phyloP scores from a whole-genome alignment of 2,329 filamentous ascomycete genomes.

The Verticillium nubilum region DNA sequence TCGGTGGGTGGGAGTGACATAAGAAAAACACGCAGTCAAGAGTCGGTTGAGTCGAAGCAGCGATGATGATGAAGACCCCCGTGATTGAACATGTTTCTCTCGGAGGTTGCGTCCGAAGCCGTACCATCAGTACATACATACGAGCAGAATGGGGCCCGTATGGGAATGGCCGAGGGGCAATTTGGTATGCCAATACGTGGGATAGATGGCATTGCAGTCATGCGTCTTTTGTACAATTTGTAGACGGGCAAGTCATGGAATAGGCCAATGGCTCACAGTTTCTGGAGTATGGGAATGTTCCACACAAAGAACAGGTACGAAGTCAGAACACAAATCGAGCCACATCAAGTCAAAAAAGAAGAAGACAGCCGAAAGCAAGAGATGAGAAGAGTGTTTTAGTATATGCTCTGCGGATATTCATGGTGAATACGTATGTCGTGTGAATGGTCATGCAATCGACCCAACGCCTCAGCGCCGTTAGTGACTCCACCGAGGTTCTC shows the following conservation, averaged over 20 bases:
- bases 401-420: too few species aligned
- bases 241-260: not conserved
- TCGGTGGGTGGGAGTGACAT: slow-evolving; percentile 12
- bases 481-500: slow-evolving; percentile 24
- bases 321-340: not conserved
- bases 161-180: not conserved
- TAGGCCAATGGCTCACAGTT: not conserved
- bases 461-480: not conserved
- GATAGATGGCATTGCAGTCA: not conserved
- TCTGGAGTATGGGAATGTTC: not conserved
- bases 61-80: not conserved
- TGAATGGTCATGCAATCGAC: not conserved
- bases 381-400: too few species aligned
- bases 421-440: not conserved
- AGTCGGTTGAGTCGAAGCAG: not conserved
- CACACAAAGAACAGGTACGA: not conserved
- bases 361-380: too few species aligned
- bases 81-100: not conserved
- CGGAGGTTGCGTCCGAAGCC: not conserved
- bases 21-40: not conserved
- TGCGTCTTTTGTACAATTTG: not conserved
- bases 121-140: not conserved
- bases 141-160: not conserved
- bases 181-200: not conserved
- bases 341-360: not conserved